These are phyloP conservation scores for Coffea humblotiana DNA, from an alignment of 305 asterid species.

Conservation along the genomic window DNA sequence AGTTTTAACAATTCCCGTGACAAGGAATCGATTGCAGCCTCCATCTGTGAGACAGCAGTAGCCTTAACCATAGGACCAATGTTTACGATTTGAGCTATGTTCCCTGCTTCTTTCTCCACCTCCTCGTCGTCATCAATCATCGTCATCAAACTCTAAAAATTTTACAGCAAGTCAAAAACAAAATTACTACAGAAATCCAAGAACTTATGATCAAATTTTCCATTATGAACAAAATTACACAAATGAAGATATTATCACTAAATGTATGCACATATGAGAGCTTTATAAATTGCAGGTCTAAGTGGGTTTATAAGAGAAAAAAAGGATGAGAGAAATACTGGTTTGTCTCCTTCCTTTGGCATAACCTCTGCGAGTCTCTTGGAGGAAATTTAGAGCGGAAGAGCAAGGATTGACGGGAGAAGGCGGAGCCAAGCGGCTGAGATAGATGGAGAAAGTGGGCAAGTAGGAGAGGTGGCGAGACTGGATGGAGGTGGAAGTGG, in stretches of 20 bases:
- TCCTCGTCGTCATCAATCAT: slow-evolving; percentile 27
- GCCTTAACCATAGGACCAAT: slow-evolving; percentile 54
- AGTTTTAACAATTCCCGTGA: slow-evolving; percentile 81
- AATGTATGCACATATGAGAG: not conserved
- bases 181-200: not conserved
- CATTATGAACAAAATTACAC: not conserved
- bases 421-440: slow-evolving; percentile 27
- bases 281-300: not conserved
- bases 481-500: slow-evolving; percentile 28
- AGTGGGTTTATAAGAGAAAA: not conserved
- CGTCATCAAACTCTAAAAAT: slow-evolving; percentile 1
- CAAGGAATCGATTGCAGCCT: slow-evolving; percentile 74
- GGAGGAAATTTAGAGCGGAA: slow-evolving; percentile 24
- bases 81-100: slow-evolving; percentile 33
- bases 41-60: slow-evolving; percentile 68
- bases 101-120: slow-evolving; percentile 40
- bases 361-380: slow-evolving; percentile 54
- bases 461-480: slow-evolving; percentile 32
- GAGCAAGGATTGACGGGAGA: slow-evolving; percentile 26
- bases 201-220: not conserved
- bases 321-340: slow-evolving; percentile 30
- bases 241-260: not conserved
- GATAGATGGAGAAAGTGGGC: slow-evolving; percentile 23
- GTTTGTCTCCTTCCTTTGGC: slow-evolving; percentile 73
- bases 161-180: slow-evolving; percentile 1